phyloP scores from a whole-genome alignment of 306 rosid species.

The Casuarina equisetifolia region DNA sequence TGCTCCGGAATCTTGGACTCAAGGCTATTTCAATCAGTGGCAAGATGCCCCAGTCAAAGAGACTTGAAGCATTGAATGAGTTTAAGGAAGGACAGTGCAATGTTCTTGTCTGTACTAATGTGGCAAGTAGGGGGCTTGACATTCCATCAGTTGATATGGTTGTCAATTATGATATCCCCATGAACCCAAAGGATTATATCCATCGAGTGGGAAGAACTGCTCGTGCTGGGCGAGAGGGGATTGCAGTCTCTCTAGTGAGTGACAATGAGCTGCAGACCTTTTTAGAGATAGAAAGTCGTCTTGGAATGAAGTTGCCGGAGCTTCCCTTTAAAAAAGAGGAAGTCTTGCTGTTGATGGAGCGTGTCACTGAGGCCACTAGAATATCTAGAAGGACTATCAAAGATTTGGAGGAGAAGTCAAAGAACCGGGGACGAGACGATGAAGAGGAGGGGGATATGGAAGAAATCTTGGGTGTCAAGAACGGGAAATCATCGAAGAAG shows the following conservation, averaged over 20 bases:
- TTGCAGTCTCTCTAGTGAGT: constrained; percentile 78
- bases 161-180: constrained; percentile 84
- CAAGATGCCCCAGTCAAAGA: constrained; percentile 89
- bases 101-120: constrained; percentile 84
- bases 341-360: constrained; percentile 44
- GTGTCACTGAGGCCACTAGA: constrained; percentile 45
- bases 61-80: constrained; percentile 85
- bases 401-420: constrained; percentile 51
- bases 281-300: constrained; percentile 79
- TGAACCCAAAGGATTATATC: constrained; percentile 67
- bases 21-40: constrained; percentile 92
- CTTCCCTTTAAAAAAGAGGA: constrained; percentile 37
- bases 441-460: constrained; percentile 47
- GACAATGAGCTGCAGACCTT: constrained; percentile 88
- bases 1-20: constrained; percentile 83
- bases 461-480: constrained; percentile 51
- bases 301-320: constrained; percentile 49
- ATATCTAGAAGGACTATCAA: constrained; percentile 48
- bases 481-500: constrained; percentile 51
- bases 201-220: constrained; percentile 98
- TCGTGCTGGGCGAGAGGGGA: constrained; percentile 87
- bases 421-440: constrained; percentile 34
- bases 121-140: constrained; percentile 93
- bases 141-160: constrained; percentile 82
- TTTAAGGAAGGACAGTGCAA: constrained; percentile 89